These are phyloP conservation scores for Stentor roeselii DNA, from an alignment of 73 alveolate genomes.

Conservation along the genomic window DNA sequence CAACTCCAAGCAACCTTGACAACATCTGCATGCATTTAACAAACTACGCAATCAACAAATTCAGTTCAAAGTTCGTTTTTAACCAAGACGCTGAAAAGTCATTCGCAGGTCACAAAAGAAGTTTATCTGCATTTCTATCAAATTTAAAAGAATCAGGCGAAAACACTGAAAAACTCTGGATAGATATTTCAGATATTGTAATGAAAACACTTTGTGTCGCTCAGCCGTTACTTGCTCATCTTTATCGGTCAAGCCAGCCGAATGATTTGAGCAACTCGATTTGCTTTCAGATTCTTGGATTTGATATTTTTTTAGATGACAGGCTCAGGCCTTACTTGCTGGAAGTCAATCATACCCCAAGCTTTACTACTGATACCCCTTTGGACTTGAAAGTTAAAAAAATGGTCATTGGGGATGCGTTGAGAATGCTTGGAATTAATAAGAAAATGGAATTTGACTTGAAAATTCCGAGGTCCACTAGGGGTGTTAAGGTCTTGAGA, in stretches of 20 bases:
- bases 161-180: not conserved
- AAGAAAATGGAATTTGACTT: constrained; percentile 6
- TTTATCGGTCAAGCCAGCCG: constrained; percentile 60
- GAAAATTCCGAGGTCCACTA: not conserved
- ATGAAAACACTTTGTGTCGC: constrained; percentile 60
- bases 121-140: constrained; percentile 40
- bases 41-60: constrained; percentile 60
- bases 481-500: not conserved
- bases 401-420: constrained; percentile 45
- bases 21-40: constrained; percentile 64
- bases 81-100: constrained; percentile 44
- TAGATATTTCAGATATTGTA: not conserved
- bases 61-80: constrained; percentile 45
- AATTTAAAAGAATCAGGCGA: not conserved
- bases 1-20: constrained; percentile 39
- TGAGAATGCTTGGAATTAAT: constrained; percentile 44
- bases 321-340: constrained; percentile 59
- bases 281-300: constrained; percentile 56
- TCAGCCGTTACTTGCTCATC: constrained; percentile 56
- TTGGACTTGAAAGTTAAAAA: constrained; percentile 53
- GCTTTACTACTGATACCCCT: constrained; percentile 68
- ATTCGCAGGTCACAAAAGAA: constrained; percentile 57
- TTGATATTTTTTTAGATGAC: constrained; percentile 45
- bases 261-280: constrained; percentile 49
- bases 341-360: constrained; percentile 87